Percentiles rank a stretch among this genome's conserved stretches.
Conservation (phyloP, 148 eudicot species). For the Spergularia marina region DNA sequence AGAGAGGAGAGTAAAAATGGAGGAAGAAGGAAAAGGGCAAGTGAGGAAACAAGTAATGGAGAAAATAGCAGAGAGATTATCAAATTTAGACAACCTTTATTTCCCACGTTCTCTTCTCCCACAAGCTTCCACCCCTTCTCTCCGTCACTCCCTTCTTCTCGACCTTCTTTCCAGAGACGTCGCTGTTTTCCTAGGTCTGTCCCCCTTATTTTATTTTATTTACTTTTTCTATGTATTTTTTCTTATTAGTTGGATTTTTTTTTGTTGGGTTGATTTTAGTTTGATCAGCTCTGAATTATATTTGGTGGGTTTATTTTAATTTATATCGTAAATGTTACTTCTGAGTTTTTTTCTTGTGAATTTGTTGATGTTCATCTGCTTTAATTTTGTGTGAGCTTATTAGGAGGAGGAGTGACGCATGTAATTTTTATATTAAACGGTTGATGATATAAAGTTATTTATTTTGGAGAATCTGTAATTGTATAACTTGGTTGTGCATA, state of each 20-base stretch:
- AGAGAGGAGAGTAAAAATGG: conserved; percentile 11
- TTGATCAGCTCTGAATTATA: neutral
- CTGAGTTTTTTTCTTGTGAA: no score
- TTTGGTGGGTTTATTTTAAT: neutral
- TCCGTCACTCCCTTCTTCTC: conserved; percentile 66
- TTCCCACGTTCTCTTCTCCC: conserved; percentile 70
- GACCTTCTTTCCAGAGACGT: conserved; percentile 74
- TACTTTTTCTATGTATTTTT: neutral
- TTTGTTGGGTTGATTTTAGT: neutral
- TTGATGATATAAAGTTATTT: no score
- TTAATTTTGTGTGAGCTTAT: no score
- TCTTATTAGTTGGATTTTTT: neutral
- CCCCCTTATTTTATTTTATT: neutral
- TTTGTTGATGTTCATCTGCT: no score
- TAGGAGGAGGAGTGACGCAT: no score
- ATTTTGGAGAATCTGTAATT: no score
- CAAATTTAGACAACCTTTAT: conserved; percentile 66
- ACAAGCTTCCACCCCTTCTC: conserved; percentile 46
- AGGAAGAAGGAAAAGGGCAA: conserved; percentile 19
- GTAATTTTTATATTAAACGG: no score
- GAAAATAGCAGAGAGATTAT: conserved; percentile 54
- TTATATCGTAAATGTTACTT: no score
- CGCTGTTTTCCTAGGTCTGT: conserved; percentile 78
- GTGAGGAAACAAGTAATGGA: conserved; percentile 46
- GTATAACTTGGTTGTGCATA: no score